phyloP scores from a whole-genome alignment of 2,329 filamentous ascomycete species.

The Magnaporthiopsis poae region DNA sequence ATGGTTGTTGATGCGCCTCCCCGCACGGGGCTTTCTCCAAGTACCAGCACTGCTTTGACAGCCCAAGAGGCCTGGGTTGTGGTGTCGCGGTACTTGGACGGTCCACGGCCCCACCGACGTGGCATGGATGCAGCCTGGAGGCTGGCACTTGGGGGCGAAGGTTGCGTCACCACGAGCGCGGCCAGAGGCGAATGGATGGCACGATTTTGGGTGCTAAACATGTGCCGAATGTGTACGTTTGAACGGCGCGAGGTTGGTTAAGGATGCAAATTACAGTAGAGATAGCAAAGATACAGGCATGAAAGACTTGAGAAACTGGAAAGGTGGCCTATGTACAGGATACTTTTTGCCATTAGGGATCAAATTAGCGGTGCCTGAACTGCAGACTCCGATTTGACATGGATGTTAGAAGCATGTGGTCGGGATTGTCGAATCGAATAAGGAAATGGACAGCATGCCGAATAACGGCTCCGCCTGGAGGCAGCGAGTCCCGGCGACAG shows the following conservation, averaged over 20 bases:
- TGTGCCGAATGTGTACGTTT: no score
- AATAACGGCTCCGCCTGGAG: neutral
- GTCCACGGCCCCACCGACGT: no score
- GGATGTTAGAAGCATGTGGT: neutral
- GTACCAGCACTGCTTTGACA: neutral
- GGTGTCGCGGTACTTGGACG: neutral
- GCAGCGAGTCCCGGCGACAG: neutral
- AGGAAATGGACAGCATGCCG: neutral
- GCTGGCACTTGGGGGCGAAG: neutral
- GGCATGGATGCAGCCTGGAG: neutral
- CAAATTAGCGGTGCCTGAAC: no score
- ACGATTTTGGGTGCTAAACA: neutral
- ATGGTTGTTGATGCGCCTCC: neutral
- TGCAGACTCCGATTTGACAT: neutral
- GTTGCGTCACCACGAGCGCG: neutral
- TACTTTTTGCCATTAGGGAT: no score
- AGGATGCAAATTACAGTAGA: no score
- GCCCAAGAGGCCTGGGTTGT: neutral
- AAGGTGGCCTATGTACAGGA: no score
- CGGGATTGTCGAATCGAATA: neutral
- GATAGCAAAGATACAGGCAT: no score
- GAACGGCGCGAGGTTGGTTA: no score
- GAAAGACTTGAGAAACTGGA: no score
- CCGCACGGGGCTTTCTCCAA: neutral
- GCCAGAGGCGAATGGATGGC: no score